Evolutionary conservation across 306 rosid species (phyloP).

Genomic region (Malus asiatica): DNA sequence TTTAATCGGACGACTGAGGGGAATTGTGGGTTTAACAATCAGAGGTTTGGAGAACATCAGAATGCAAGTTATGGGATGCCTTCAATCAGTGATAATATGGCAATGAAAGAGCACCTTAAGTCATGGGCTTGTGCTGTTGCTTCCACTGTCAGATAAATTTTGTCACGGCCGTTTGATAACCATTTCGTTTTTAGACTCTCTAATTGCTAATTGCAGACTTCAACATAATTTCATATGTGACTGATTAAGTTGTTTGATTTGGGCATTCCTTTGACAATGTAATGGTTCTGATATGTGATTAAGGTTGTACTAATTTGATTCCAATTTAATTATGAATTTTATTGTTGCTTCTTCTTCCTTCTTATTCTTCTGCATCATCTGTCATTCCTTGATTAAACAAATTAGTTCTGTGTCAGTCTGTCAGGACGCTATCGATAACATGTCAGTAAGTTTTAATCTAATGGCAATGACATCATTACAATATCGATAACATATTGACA

Average conservation of each 20-base stretch:
- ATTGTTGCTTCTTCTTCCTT: not conserved
- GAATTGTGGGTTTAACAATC: not conserved
- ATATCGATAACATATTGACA: no score
- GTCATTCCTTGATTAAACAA: not conserved
- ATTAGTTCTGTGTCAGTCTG: not conserved
- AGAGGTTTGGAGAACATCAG: not conserved
- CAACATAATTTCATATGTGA: not conserved
- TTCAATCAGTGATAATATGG: constrained; percentile 38
- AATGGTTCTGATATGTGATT: constrained; percentile 1
- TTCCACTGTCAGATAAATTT: constrained; percentile 37
- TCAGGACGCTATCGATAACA: no score
- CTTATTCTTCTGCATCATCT: not conserved
- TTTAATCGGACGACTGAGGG: not conserved
- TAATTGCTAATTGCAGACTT: not conserved
- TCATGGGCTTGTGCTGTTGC: constrained; percentile 76
- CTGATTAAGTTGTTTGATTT: not conserved
- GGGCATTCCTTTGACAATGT: constrained; percentile 1
- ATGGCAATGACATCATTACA: no score
- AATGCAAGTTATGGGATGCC: constrained; percentile 16
- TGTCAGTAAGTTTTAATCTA: no score
- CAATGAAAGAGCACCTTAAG: constrained; percentile 70
- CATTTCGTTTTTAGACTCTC: not conserved
- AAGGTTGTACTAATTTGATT: not conserved
- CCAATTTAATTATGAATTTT: not conserved
- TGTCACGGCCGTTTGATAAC: not conserved